These are phyloP conservation scores for Cadophora malorum DNA, from an alignment of 2,329 filamentous ascomycete species.

Conservation along the genomic window DNA sequence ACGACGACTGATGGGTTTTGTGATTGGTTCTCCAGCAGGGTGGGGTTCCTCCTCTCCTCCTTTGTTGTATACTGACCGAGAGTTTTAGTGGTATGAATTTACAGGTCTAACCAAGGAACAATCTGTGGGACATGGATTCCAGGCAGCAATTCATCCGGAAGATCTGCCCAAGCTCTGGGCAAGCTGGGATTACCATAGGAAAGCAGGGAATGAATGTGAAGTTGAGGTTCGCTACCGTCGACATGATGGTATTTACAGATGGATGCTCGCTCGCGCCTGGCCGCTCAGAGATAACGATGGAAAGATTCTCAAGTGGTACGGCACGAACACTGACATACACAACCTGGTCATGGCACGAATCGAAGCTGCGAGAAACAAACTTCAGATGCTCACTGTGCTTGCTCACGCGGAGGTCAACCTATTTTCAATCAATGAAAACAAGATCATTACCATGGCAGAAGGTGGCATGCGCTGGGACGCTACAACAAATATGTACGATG, in stretches of 20 bases:
- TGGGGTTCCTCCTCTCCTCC: constrained; percentile 18
- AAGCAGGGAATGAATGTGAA: constrained; percentile 24
- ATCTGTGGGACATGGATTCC: constrained; percentile 28
- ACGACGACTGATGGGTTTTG: constrained; percentile 28
- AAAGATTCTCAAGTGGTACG: constrained; percentile 39
- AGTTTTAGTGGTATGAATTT: constrained; percentile 39
- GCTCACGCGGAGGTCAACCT: constrained; percentile 39
- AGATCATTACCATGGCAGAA: constrained; percentile 35
- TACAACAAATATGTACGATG: constrained; percentile 9
- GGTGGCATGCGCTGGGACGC: constrained; percentile 33
- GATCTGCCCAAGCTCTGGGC: constrained; percentile 28
- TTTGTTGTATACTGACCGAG: neutral
- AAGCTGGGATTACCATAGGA: constrained; percentile 26
- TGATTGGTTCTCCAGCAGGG: constrained; percentile 38
- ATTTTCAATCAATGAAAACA: constrained; percentile 34
- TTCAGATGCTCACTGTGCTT: constrained; percentile 37
- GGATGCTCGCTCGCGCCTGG: constrained; percentile 38
- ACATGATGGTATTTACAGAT: constrained; percentile 38
- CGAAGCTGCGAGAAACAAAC: constrained; percentile 35
- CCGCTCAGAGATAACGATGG: constrained; percentile 29
- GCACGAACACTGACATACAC: constrained; percentile 39
- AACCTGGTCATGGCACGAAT: constrained; percentile 37
- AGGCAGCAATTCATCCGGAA: constrained; percentile 31
- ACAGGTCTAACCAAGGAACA: constrained; percentile 35
- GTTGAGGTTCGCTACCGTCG: constrained; percentile 37